Conservation (phyloP, 1,284 basidiomycete genomes). For the Bjerkandera adusta region DNA sequence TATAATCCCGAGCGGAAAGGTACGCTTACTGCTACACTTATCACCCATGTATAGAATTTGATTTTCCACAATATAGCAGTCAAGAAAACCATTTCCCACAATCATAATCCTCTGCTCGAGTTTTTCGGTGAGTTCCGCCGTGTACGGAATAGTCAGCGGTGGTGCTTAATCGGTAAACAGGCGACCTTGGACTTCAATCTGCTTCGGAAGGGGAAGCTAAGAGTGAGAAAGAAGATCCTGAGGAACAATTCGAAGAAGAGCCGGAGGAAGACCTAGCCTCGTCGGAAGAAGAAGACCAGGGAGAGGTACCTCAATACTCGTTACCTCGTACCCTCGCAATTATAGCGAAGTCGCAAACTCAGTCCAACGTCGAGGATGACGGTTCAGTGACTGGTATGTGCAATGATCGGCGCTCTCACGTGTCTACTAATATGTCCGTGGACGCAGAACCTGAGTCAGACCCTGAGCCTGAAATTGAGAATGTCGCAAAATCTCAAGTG, state of each 20-base stretch:
- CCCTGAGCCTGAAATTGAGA: slow-evolving; percentile 3
- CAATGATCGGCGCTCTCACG: too few species aligned
- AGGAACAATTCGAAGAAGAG: neutral
- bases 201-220: neutral
- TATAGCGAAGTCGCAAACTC: neutral
- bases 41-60: neutral
- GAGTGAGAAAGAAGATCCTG: neutral
- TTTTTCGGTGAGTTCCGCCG: slow-evolving; percentile 19
- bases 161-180: slow-evolving; percentile 3
- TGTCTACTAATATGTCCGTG: neutral
- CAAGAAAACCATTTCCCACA: neutral
- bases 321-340: slow-evolving; percentile 6
- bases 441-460: neutral
- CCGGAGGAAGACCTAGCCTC: neutral
- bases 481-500: neutral
- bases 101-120: slow-evolving; percentile 20
- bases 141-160: too few species aligned
- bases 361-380: neutral
- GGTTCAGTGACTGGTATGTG: slow-evolving; percentile 2
- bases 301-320: neutral
- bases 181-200: slow-evolving; percentile 18
- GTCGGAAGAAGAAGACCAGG: neutral
- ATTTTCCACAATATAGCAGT: neutral
- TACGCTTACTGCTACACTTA: neutral
- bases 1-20: neutral